phyloP scores from a whole-genome alignment of 1,284 basidiomycete genomes.

The Ustilago lituana region DNA sequence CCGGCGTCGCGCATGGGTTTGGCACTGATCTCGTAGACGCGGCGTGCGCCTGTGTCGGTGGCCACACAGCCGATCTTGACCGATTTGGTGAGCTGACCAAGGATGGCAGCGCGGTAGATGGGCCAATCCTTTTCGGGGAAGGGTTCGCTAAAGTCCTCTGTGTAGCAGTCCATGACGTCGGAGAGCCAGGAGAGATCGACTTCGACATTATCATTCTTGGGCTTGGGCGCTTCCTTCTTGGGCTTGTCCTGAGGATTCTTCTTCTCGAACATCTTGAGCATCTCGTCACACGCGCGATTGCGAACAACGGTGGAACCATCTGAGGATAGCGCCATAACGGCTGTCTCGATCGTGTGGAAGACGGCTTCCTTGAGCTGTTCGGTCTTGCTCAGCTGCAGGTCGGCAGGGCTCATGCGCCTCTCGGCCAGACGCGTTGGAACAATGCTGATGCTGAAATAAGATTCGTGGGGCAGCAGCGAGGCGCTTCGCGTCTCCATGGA shows the following conservation, averaged over 20 bases:
- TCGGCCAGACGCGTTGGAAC: slow-evolving; percentile 44
- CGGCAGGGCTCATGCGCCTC: slow-evolving; percentile 48
- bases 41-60: slow-evolving; percentile 40
- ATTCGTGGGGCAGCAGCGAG: slow-evolving; percentile 46
- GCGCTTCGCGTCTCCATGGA: slow-evolving; percentile 20
- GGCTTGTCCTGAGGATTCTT: slow-evolving; percentile 43
- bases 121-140: slow-evolving; percentile 54
- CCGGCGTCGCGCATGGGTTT: slow-evolving; percentile 56
- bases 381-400: slow-evolving; percentile 30
- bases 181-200: slow-evolving; percentile 58
- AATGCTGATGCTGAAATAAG: slow-evolving; percentile 57
- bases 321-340: slow-evolving; percentile 53
- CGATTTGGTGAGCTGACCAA: slow-evolving; percentile 45
- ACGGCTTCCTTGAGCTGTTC: slow-evolving; percentile 52
- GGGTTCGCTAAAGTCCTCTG: slow-evolving; percentile 54
- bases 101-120: slow-evolving; percentile 58
- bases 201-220: slow-evolving; percentile 27
- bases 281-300: slow-evolving; percentile 59
- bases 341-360: slow-evolving; percentile 52
- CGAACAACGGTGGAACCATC: slow-evolving; percentile 56
- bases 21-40: slow-evolving; percentile 49
- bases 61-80: slow-evolving; percentile 50
- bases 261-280: slow-evolving; percentile 48
- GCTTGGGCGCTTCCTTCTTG: slow-evolving; percentile 19
- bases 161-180: slow-evolving; percentile 57